These are phyloP conservation scores for Themeda triandra DNA, from an alignment of 176 grass and related monocot genomes.

Conservation along the genomic window DNA sequence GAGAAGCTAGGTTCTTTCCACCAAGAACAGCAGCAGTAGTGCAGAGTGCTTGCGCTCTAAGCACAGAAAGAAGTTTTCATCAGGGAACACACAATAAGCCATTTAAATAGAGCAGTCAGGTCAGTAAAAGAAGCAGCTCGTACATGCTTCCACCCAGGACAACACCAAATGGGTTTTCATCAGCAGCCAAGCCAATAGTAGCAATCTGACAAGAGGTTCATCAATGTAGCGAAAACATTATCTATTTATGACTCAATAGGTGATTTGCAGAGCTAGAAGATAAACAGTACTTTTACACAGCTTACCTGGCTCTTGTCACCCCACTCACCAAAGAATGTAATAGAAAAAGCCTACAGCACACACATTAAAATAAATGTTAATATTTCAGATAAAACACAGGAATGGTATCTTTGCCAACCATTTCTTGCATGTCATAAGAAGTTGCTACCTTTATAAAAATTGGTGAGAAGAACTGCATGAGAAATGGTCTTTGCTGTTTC, in stretches of 20 bases:
- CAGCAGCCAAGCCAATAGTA: constrained; percentile 93
- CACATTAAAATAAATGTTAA: constrained; percentile 17
- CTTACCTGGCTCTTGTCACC: constrained; percentile 99
- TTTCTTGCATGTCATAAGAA: constrained; percentile 18
- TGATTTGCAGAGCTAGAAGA: constrained; percentile 1
- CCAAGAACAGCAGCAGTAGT: constrained; percentile 92
- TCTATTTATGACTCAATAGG: background rate
- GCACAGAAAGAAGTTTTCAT: constrained; percentile 9
- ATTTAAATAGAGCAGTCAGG: background rate
- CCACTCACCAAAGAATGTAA: constrained; percentile 99
- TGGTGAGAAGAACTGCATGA: constrained; percentile 89
- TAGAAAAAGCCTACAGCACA: constrained; percentile 83
- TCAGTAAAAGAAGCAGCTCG: constrained; percentile 8
- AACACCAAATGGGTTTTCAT: constrained; percentile 90
- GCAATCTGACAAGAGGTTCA: constrained; percentile 62
- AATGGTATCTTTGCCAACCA: background rate
- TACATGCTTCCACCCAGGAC: constrained; percentile 94
- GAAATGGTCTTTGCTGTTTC: constrained; percentile 76
- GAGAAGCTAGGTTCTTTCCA: constrained; percentile 88
- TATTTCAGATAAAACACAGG: constrained; percentile 4
- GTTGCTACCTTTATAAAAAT: constrained; percentile 88
- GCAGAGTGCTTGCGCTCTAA: constrained; percentile 90
- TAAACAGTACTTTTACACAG: constrained; percentile 1
- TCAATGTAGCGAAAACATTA: background rate
- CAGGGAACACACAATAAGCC: background rate